These are phyloP conservation scores for Penicillium roqueforti DNA, from an alignment of 495 filamentous ascomycete species.

Conservation along the genomic window DNA sequence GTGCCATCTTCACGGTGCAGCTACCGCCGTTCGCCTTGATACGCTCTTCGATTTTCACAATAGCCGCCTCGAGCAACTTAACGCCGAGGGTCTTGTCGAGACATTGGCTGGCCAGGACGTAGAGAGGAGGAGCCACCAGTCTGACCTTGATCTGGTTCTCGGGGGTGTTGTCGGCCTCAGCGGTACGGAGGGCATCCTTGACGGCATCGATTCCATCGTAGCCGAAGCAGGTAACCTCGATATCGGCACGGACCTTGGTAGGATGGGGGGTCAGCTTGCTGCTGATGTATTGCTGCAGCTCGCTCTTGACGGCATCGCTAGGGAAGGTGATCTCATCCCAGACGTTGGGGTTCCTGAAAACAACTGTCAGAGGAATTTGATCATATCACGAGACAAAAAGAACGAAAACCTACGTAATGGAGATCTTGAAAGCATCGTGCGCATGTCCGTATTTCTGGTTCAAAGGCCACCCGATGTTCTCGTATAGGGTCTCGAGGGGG, in stretches of 20 bases:
- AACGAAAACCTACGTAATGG: conserved; percentile 72
- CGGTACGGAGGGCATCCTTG: conserved; percentile 80
- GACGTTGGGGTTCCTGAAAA: conserved; percentile 79
- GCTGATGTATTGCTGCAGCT: conserved; percentile 87
- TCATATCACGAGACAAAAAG: neutral
- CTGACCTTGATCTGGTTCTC: conserved; percentile 96
- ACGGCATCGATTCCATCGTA: conserved; percentile 99
- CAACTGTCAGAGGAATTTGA: conserved; percentile 10
- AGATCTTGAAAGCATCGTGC: conserved; percentile 96
- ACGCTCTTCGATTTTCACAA: conserved; percentile 71
- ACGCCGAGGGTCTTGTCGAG: conserved; percentile 89
- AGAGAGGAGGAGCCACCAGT: conserved; percentile 90
- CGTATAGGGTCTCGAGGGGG: conserved; percentile 88
- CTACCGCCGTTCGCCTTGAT: conserved; percentile 72
- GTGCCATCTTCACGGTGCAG: conserved; percentile 90
- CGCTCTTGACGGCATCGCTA: conserved; percentile 75
- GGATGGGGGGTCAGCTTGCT: conserved; percentile 95
- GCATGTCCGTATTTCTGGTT: conserved; percentile 97
- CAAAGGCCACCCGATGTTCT: conserved; percentile 92
- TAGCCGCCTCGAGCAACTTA: conserved; percentile 76
- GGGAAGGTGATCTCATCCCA: conserved; percentile 92
- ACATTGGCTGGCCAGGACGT: conserved; percentile 89
- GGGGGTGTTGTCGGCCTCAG: conserved; percentile 80
- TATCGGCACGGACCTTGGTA: conserved; percentile 95
- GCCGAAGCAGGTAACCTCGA: conserved; percentile 96